Percentiles rank a stretch among this genome's conserved stretches.
Conservation (phyloP, 345 rosid species). For the Citropsis articulata region DNA sequence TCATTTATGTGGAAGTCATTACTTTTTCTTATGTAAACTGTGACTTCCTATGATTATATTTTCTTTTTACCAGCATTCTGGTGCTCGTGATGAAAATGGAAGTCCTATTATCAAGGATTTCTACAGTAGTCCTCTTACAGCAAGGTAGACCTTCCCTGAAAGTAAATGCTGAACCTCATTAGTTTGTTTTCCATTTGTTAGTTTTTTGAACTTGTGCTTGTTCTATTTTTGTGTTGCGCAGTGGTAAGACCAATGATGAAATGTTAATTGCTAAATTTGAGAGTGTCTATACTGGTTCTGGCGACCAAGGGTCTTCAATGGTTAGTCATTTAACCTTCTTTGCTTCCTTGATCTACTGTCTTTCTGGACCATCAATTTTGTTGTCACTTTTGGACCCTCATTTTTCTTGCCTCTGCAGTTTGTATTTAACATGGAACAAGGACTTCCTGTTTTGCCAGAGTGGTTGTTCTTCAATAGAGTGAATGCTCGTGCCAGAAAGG, state of each 20-base stretch:
- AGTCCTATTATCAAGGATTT: conserved; percentile 79
- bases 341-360: conserved; percentile 7
- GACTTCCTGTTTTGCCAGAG: conserved; percentile 82
- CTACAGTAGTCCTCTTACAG: conserved; percentile 85
- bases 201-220: conserved; percentile 19
- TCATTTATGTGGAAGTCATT: background rate
- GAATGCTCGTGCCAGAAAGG: conserved; percentile 82
- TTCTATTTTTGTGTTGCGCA: conserved; percentile 32
- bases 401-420: conserved; percentile 47
- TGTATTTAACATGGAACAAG: conserved; percentile 90
- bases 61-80: conserved; percentile 56
- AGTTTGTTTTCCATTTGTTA: background rate
- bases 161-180: conserved; percentile 4
- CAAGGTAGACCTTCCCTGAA: conserved; percentile 50
- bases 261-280: conserved; percentile 80
- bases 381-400: conserved; percentile 17
- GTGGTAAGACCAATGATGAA: conserved; percentile 82
- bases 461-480: conserved; percentile 91
- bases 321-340: conserved; percentile 40
- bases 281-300: conserved; percentile 87
- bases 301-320: conserved; percentile 90
- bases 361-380: conserved; percentile 15
- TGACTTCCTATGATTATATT: background rate
- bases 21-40: background rate
- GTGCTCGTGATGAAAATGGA: conserved; percentile 79